These are phyloP conservation scores for Perkinsus marinus DNA, from an alignment of 169 alveolate species.

Conservation along the genomic window DNA sequence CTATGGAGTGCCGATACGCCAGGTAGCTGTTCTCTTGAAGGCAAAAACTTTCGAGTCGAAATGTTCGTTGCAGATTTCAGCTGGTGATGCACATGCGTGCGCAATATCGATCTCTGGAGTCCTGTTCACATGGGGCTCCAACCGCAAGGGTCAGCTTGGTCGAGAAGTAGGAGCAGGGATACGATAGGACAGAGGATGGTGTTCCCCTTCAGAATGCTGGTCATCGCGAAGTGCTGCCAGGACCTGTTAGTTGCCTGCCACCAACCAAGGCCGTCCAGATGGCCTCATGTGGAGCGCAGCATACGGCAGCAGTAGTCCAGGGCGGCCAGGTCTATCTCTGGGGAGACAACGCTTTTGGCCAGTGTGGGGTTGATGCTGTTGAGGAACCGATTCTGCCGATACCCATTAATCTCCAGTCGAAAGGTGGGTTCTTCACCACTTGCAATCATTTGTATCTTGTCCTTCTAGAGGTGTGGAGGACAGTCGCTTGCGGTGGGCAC, in stretches of 20 bases:
- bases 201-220: neutral
- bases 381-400: neutral
- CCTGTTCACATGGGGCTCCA: slow-evolving; percentile 1
- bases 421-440: neutral
- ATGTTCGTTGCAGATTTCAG: neutral
- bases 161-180: neutral
- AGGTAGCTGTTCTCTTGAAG: too few species aligned
- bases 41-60: too few species aligned
- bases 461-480: neutral
- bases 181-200: neutral
- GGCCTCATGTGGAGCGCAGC: neutral
- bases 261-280: neutral
- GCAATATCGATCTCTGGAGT: neutral
- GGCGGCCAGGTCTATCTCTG: slow-evolving; percentile 15
- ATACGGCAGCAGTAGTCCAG: neutral
- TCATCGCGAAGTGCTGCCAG: slow-evolving; percentile 11
- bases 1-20: neutral
- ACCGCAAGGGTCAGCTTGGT: neutral
- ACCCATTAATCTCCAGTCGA: neutral
- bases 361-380: slow-evolving; percentile 21
- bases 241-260: slow-evolving; percentile 2
- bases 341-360: slow-evolving; percentile 36
- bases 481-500: neutral
- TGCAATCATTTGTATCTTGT: neutral
- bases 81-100: neutral